Base-by-base conservation (phyloP, 495 filamentous ascomycete species). In the Daldinia grandis region DNA sequence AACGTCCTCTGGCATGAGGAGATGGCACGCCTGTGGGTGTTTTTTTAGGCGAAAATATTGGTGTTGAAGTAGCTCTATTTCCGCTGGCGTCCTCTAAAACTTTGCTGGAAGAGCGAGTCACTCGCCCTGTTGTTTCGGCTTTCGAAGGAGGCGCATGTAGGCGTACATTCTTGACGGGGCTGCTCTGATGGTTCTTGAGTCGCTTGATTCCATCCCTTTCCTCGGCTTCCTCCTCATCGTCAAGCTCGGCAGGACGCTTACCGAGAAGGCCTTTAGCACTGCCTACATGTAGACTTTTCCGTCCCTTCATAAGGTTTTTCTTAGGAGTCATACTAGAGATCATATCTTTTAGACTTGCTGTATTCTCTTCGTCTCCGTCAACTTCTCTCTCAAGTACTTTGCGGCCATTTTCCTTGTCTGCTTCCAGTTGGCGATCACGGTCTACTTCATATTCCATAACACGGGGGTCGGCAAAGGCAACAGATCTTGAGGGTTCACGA, bases 321-420 rank as follows among this genome's bases (percentile, higher is more conserved):
- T 93, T 93, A 2, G 92, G 92, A 14, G 88, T 92, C 49, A 94
- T 82, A 53, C 87, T 90, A 61, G 90, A 86, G 42, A 94, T 94
- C 88, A 92, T 90, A 63, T 92, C 89, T 75, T 87, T 92, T 50
- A 94, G 75, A 30, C 86, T 76, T 1, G 89, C 91, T 1, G 81
- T 81, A 62, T 92, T 91, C 31, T 83, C 82, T 17, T 88, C 86
- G 10, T 83, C 85, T 35, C 81, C 79, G 30, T 85, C 81, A 10
- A 74, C 79, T 60, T 83, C 84, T 28, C 81, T 78, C 64, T 89
- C 83, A 3, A 86, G 62, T 19, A 86, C 85, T 38, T 79, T 81
- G 50, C 86, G 84, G 28, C 84, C 84, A 75, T 88, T 88, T 63
- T 90, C 89, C 60, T 84, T 84, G 27, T 83, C 83, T 61, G 90